Percentiles rank a stretch among this genome's conserved stretches.
These are phyloP conservation scores for Nakazawaea peltata DNA, from an alignment of 805 yeast genomes.

Conservation along the genomic window DNA sequence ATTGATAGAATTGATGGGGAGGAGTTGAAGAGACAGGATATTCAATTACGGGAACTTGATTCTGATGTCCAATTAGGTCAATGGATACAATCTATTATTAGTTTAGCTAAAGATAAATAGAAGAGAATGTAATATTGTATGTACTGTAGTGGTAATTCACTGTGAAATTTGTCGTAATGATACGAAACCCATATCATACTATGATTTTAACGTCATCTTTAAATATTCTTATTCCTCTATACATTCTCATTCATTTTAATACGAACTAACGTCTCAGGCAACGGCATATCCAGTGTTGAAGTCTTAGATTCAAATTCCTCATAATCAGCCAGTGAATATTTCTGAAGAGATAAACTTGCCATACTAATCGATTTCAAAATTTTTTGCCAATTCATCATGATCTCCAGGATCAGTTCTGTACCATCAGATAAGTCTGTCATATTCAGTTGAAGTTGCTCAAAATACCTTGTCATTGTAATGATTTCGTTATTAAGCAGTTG, in stretches of 20 bases:
- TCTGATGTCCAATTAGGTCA: constrained; percentile 15
- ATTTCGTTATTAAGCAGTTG: constrained; percentile 41
- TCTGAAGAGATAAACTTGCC: constrained; percentile 45
- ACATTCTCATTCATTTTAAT: constrained; percentile 38
- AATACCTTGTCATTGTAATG: constrained; percentile 32
- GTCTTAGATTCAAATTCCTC: constrained; percentile 25
- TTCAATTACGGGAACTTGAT: constrained; percentile 13
- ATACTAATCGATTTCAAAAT: constrained; percentile 52
- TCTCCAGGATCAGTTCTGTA: constrained; percentile 48
- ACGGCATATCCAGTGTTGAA: constrained; percentile 29
- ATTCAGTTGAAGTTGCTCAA: constrained; percentile 40
- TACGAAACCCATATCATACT: too few relatives aligned
- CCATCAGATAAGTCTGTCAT: constrained; percentile 46
- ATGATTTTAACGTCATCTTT: too few relatives aligned
- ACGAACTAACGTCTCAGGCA: constrained; percentile 62
- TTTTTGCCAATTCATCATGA: constrained; percentile 59
- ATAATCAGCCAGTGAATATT: constrained; percentile 34
- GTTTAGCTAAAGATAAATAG: constrained; percentile 6
- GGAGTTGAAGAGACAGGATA: constrained; percentile 10
- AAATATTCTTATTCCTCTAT: constrained; percentile 18
- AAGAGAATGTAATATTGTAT: not conserved
- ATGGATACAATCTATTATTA: constrained; percentile 18
- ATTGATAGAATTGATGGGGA: not conserved
- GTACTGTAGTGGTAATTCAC: too few relatives aligned
- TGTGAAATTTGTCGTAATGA: too few relatives aligned